These are phyloP conservation scores for Penicillium brasilianum DNA, from an alignment of 2,329 filamentous ascomycete species.

Conservation along the genomic window DNA sequence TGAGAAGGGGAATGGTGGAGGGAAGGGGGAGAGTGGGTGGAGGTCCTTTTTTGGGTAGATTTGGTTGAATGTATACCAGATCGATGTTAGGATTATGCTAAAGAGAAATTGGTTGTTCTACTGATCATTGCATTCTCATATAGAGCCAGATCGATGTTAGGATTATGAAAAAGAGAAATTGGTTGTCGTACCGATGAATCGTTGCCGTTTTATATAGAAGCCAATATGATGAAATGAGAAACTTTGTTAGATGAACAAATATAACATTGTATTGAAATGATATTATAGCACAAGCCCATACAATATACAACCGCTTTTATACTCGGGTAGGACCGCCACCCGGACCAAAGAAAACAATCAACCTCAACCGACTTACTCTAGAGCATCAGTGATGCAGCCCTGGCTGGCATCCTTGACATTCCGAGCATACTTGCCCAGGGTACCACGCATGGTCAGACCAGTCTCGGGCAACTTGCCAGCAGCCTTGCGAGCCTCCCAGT, in stretches of 20 bases:
- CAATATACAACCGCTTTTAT: conserved; percentile 32
- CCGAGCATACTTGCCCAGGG: conserved; percentile 71
- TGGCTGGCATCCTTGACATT: conserved; percentile 54
- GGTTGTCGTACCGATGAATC: no score
- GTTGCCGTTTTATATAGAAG: no score
- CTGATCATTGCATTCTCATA: no score
- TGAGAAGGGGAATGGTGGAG: neutral
- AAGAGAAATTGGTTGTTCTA: no score
- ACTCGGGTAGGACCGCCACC: conserved; percentile 21
- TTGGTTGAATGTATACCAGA: no score
- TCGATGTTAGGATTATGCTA: no score
- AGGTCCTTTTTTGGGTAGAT: neutral
- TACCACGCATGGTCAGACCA: conserved; percentile 64
- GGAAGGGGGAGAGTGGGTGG: neutral
- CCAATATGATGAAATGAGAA: no score
- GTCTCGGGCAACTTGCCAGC: conserved; percentile 55
- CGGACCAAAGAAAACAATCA: conserved; percentile 12
- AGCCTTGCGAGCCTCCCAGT: conserved; percentile 60
- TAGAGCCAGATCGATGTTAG: no score
- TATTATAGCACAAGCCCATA: conserved; percentile 30
- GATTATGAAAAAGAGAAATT: no score
- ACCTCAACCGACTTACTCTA: conserved; percentile 33
- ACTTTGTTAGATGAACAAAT: neutral
- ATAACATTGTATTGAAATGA: conserved; percentile 22
- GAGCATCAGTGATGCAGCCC: conserved; percentile 54